These are phyloP conservation scores for Raphanus raphanistrum DNA, from an alignment of 345 rosid genomes.

Conservation along the genomic window DNA sequence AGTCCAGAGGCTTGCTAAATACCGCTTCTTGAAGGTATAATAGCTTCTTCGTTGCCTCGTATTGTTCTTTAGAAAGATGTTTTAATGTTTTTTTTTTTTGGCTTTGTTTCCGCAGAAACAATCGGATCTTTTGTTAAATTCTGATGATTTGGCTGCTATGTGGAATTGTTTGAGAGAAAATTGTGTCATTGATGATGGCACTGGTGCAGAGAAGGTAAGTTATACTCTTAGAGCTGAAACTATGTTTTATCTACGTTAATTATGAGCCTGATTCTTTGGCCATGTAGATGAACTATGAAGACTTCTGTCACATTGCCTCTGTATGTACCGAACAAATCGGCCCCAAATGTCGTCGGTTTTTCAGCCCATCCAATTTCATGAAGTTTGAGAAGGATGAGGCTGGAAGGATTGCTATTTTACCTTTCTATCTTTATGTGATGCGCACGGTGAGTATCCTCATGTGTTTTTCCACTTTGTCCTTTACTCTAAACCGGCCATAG, in stretches of 20 bases:
- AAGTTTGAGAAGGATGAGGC: slow-evolving; percentile 99
- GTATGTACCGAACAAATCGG: slow-evolving; percentile 98
- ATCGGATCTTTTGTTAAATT: slow-evolving; percentile 89
- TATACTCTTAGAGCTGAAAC: too few species aligned
- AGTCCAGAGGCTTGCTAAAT: slow-evolving; percentile 93
- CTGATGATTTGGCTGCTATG: slow-evolving; percentile 99
- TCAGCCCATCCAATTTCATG: slow-evolving; percentile 98
- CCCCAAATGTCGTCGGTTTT: slow-evolving; percentile 92
- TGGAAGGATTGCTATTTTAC: slow-evolving; percentile 96
- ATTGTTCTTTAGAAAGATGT: slow-evolving; percentile 1
- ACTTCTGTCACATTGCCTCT: slow-evolving; percentile 97
- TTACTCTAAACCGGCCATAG: background rate
- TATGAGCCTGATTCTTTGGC: slow-evolving; percentile 23
- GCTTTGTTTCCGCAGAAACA: slow-evolving; percentile 72
- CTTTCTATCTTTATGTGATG: slow-evolving; percentile 98
- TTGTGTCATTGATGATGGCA: slow-evolving; percentile 97
- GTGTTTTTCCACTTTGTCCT: background rate
- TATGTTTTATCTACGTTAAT: slow-evolving; percentile 1
- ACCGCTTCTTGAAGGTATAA: slow-evolving; percentile 80
- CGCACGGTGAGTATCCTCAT: slow-evolving; percentile 70
- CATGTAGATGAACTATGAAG: slow-evolving; percentile 96
- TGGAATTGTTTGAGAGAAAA: slow-evolving; percentile 99
- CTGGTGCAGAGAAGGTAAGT: slow-evolving; percentile 87
- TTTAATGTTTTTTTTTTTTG: background rate
- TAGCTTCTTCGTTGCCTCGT: slow-evolving; percentile 21